phyloP scores from a whole-genome alignment of 2,329 filamentous ascomycete species.

The Alternaria arborescens region DNA sequence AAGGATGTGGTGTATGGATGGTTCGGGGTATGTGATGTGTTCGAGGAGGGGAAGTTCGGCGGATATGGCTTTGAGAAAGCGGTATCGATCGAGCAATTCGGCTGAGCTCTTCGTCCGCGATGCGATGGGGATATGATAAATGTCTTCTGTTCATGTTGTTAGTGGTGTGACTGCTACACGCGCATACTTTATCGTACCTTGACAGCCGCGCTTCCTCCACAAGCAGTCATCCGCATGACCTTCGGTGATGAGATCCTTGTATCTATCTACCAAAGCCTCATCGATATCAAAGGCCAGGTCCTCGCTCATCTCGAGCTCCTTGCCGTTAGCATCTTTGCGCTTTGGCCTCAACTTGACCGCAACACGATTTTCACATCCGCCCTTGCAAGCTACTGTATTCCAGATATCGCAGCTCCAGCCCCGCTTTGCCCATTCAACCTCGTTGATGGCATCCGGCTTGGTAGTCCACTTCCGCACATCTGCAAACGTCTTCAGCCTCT shows the following conservation, averaged over 20 bases:
- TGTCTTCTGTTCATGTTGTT: constrained; percentile 59
- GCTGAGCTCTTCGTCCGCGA: constrained; percentile 48
- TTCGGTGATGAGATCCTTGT: constrained; percentile 74
- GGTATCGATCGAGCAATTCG: constrained; percentile 53
- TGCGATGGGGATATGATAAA: constrained; percentile 65
- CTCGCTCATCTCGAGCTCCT: constrained; percentile 62
- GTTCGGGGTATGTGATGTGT: constrained; percentile 46
- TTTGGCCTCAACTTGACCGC: constrained; percentile 75
- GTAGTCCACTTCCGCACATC: constrained; percentile 93
- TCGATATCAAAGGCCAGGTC: constrained; percentile 59
- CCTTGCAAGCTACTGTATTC: constrained; percentile 82
- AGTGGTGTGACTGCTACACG: constrained; percentile 15
- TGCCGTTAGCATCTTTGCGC: constrained; percentile 55
- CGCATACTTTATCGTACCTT: constrained; percentile 63
- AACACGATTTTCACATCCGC: constrained; percentile 83
- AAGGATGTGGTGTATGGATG: constrained; percentile 36
- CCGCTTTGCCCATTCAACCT: constrained; percentile 92
- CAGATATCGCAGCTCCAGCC: constrained; percentile 81
- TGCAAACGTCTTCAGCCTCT: constrained; percentile 84
- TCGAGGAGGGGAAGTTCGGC: constrained; percentile 44
- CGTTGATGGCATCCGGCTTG: constrained; percentile 84
- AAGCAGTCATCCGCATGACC: constrained; percentile 83
- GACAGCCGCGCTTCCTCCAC: constrained; percentile 88
- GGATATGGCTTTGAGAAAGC: constrained; percentile 47
- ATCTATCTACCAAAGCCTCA: constrained; percentile 77